A percentile compares a stretch with the other conserved stretches of the same genome.
phyloP scores from a whole-genome alignment of 163 green algal species.

The Scenedesmus sp. region DNA sequence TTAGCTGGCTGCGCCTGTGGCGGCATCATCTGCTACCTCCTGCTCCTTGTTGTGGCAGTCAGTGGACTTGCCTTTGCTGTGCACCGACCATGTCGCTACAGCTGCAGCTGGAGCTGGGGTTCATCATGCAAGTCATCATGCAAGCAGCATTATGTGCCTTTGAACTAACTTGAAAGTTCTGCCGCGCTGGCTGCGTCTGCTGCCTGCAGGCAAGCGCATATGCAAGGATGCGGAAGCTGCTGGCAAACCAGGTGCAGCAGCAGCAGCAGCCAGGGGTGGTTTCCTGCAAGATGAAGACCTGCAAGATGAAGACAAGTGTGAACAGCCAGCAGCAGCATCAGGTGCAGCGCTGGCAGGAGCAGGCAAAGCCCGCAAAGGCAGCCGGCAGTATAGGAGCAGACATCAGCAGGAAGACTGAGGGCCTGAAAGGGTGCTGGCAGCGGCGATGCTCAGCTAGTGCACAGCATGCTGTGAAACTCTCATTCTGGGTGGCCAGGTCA shows the following conservation, averaged over 20 bases:
- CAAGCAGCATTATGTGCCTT: not conserved
- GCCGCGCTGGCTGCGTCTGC: not conserved
- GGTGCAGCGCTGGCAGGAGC: not conserved
- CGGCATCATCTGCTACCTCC: too few relatives aligned
- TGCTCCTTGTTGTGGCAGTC: too few relatives aligned
- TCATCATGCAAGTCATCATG: too few relatives aligned
- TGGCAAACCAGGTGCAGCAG: not conserved
- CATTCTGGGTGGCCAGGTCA: not conserved
- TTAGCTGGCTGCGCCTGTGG: too few relatives aligned
- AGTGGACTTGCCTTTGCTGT: too few relatives aligned
- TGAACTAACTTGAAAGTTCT: not conserved
- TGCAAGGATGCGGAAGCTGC: not conserved
- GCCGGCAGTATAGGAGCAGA: not conserved
- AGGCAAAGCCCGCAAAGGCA: not conserved
- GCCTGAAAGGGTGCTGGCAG: not conserved
- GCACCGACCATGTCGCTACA: too few relatives aligned
- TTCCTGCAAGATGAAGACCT: constrained; percentile 20
- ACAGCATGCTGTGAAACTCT: not conserved
- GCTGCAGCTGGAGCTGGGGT: too few relatives aligned
- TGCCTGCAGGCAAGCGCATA: not conserved
- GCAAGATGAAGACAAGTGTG: not conserved
- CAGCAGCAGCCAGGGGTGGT: not conserved
- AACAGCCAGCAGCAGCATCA: not conserved
- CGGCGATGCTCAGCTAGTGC: not conserved
- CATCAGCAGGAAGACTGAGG: not conserved